A percentile compares a stretch with the other conserved stretches of the same genome.
Evolutionary conservation across 352 stramenopile genomes (phyloP).

Genomic region (Bremia lactucae): DNA sequence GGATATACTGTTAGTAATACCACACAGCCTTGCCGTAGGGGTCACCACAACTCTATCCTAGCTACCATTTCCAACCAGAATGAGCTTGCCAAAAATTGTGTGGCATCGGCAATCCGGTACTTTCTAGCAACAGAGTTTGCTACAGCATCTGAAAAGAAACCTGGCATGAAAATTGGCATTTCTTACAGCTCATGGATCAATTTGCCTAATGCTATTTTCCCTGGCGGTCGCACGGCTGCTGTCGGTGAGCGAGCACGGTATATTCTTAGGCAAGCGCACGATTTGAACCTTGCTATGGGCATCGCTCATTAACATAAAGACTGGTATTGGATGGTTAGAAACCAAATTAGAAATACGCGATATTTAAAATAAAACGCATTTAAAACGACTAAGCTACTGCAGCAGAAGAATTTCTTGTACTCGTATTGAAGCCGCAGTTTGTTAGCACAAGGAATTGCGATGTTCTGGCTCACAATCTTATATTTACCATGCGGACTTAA

Average conservation of each 20-base stretch:
- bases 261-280: constrained; percentile 69
- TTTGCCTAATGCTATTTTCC: constrained; percentile 53
- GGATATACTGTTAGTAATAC: constrained; percentile 39
- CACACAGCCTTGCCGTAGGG: constrained; percentile 2
- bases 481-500: constrained; percentile 7
- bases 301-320: constrained; percentile 22
- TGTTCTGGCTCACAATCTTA: constrained; percentile 1
- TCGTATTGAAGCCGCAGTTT: no score
- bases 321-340: neutral
- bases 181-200: constrained; percentile 58
- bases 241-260: constrained; percentile 65
- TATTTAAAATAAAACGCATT: constrained; percentile 29
- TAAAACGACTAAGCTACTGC: no score
- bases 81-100: constrained; percentile 29
- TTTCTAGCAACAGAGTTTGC: constrained; percentile 71
- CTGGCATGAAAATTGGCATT: constrained; percentile 50
- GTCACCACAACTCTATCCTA: constrained; percentile 8
- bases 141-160: constrained; percentile 41
- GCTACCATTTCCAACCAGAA: constrained; percentile 5
- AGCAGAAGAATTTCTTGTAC: no score
- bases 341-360: constrained; percentile 8
- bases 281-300: constrained; percentile 41
- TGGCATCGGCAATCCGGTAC: constrained; percentile 56
- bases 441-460: constrained; percentile 11
- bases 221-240: constrained; percentile 38